Conservation (phyloP, 331 rosid species). For the Prunus yedoensis region DNA sequence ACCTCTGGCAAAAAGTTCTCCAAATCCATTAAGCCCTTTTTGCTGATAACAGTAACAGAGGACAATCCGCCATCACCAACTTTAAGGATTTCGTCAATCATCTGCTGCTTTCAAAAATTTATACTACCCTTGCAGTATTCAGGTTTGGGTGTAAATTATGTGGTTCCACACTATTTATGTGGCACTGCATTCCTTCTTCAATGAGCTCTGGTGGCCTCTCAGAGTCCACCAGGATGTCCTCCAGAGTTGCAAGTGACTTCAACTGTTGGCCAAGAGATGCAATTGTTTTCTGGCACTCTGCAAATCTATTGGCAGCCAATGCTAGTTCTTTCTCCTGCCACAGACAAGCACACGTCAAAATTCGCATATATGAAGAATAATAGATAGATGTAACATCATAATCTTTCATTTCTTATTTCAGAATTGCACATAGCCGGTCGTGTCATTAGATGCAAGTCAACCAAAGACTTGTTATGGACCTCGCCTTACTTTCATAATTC, state of each 20-base stretch:
- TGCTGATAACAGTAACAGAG: constrained; percentile 6
- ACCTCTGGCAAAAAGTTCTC: constrained; percentile 43
- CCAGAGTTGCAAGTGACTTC: constrained; percentile 66
- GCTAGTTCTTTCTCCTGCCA: constrained; percentile 76
- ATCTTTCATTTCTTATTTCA: neutral
- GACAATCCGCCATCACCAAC: constrained; percentile 12
- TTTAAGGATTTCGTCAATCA: constrained; percentile 9
- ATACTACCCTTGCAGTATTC: constrained; percentile 29
- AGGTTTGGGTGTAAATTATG: constrained; percentile 6
- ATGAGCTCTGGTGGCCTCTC: constrained; percentile 34
- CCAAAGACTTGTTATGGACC: neutral
- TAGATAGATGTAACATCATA: neutral
- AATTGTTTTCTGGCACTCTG: constrained; percentile 83
- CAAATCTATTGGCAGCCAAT: constrained; percentile 61
- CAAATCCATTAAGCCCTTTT: constrained; percentile 39
- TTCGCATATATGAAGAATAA: neutral
- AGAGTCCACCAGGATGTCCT: constrained; percentile 62
- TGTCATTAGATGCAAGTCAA: neutral
- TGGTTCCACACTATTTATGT: neutral
- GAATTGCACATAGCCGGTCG: neutral
- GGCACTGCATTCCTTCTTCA: constrained; percentile 27
- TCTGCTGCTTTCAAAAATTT: constrained; percentile 6
- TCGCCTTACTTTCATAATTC: neutral
- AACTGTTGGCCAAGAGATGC: constrained; percentile 78
- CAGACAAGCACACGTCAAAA: constrained; percentile 21